Evolutionary conservation across 768 basidiomycete species (phyloP), one percentile per base, ranked within the genome.

Genomic region (Lyophyllum atratum): DNA sequence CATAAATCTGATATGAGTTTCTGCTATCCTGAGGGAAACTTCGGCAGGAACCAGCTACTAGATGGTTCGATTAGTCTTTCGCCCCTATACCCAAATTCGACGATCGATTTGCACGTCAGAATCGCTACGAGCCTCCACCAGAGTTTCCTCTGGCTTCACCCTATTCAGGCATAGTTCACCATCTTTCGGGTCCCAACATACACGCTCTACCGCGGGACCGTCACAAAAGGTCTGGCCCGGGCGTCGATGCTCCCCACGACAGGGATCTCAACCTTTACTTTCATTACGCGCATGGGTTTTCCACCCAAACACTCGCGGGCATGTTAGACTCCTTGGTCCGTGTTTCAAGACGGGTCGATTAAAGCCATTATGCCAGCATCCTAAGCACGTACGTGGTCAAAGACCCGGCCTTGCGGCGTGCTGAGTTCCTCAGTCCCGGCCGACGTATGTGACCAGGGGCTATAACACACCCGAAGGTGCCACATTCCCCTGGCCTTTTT

Each of bases 91-190:
- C 87, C 89, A 90, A 89, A 87, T 91, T 89, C 80, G 86, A 90
- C 89, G 85, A 91, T 90, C 86, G 88, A 91, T 91, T 91, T 92
- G 90, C 90, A 91, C 86, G 87, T 90, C 90, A 92, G 90, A 90
- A 92, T 87, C 85, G 88, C 90, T 91, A 88, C 86, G 85, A 89
- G 86, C 89, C 87, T 90, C 89, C 89, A 91, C 87, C 89, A 90
- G 89, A 89, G 90, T 92, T 91, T 91, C 88, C 90, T 88, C 89
- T 91, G 89, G 88, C 89, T 90, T 89, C 85, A 81, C 87, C 87
- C 86, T 89, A 86, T 85, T 86, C 87, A 88, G 74, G 74, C 86
- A 89, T 89, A 89, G 85, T 89, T 89, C 87, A 89, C 86, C 86
- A 89, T 37, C 34, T 37, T 37, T 37, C 34, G 34, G 34, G 34